A percentile compares a stretch with the other conserved stretches of the same genome.
phyloP scores from a whole-genome alignment of 768 basidiomycete species.

The Boletus vermiculosoides region DNA sequence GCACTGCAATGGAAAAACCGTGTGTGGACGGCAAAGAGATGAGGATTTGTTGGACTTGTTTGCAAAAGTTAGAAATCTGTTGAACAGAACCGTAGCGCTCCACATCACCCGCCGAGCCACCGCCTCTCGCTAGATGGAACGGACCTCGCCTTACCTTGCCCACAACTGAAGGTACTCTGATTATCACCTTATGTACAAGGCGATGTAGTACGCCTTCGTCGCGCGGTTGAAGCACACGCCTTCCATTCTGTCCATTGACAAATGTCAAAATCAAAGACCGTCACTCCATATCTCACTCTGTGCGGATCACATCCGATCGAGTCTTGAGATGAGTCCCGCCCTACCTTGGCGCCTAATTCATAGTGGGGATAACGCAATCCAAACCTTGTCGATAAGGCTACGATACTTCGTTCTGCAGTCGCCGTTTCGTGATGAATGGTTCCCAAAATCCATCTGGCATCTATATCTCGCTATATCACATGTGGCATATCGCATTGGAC shows the following conservation, averaged over 20 bases:
- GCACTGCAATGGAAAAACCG: background rate
- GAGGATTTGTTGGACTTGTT: background rate
- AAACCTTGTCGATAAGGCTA: constrained; percentile 16
- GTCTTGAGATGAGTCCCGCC: background rate
- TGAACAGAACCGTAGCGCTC: no score
- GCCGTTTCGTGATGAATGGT: constrained; percentile 6
- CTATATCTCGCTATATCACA: constrained; percentile 17
- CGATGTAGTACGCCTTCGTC: constrained; percentile 8
- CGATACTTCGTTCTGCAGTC: constrained; percentile 9
- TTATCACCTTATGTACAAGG: constrained; percentile 8
- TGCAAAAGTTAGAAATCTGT: background rate
- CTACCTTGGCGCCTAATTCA: background rate
- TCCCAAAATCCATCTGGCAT: constrained; percentile 4
- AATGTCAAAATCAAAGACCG: background rate
- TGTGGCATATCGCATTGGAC: constrained; percentile 19
- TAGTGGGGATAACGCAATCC: constrained; percentile 13
- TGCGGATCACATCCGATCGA: constrained; percentile 22
- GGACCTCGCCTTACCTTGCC: background rate
- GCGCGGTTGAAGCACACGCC: constrained; percentile 3
- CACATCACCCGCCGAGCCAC: background rate
- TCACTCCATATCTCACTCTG: constrained; percentile 10
- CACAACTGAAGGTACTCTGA: background rate
- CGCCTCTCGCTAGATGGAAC: background rate
- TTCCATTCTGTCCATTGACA: constrained; percentile 20
- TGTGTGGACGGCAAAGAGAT: background rate